phyloP scores from a whole-genome alignment of 1,139 yeast genomes.

The Geotrichum cucujoidarum region DNA sequence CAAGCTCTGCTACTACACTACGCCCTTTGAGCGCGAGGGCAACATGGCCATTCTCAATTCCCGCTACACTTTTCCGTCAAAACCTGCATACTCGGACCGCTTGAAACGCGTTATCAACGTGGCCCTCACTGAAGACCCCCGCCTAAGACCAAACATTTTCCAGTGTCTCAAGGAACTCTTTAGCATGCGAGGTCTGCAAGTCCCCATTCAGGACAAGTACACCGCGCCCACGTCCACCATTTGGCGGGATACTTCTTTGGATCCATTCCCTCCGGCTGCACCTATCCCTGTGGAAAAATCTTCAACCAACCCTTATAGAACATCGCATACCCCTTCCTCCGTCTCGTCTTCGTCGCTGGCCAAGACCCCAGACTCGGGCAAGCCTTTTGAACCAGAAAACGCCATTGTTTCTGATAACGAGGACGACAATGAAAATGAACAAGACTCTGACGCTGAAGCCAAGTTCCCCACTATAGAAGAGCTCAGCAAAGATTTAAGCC shows the following conservation, averaged over 20 bases:
- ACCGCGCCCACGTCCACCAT: conserved; percentile 21
- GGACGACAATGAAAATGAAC: conserved; percentile 15
- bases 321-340: background rate
- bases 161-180: conserved; percentile 73
- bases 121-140: conserved; percentile 73
- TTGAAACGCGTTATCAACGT: conserved; percentile 56
- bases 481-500: conserved; percentile 29
- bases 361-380: conserved; percentile 6
- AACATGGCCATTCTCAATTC: conserved; percentile 63
- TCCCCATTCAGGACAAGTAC: conserved; percentile 45
- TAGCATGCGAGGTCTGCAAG: conserved; percentile 46
- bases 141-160: conserved; percentile 77
- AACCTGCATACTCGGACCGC: conserved; percentile 40
- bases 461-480: conserved; percentile 38
- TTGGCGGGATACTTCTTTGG: conserved; percentile 21
- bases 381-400: conserved; percentile 1
- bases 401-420: conserved; percentile 11
- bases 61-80: conserved; percentile 52
- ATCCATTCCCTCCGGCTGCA: conserved; percentile 19
- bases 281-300: conserved; percentile 21
- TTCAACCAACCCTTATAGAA: background rate
- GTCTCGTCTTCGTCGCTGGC: conserved; percentile 12
- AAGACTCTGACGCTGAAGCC: conserved; percentile 25
- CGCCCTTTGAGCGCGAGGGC: conserved; percentile 82
- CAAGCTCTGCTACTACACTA: conserved; percentile 86